Evolutionary conservation across 106 monocot species (phyloP).

Genomic region (Dioscorea alata): DNA sequence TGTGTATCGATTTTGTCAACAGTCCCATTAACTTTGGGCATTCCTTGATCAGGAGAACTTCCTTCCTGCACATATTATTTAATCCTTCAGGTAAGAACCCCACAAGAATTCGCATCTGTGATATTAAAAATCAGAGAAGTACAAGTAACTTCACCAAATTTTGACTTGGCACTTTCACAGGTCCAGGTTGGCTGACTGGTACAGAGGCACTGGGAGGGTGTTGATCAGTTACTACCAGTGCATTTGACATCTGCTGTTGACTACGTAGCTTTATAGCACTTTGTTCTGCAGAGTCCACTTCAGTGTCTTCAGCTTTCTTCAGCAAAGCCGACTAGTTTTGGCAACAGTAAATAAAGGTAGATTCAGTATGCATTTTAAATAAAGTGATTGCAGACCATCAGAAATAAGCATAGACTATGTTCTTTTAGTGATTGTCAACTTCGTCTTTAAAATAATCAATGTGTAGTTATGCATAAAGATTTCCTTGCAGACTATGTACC

Average conservation of each 20-base stretch:
- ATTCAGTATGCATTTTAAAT: not conserved
- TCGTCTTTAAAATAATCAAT: not conserved
- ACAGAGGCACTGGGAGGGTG: slow-evolving; percentile 61
- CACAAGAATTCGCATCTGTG: not conserved
- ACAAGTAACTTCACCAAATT: slow-evolving; percentile 40
- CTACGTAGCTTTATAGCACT: slow-evolving; percentile 89
- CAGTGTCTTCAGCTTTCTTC: slow-evolving; percentile 88
- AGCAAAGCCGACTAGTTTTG: slow-evolving; percentile 71
- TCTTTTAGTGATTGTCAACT: too few relatives aligned
- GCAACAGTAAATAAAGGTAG: slow-evolving; percentile 2
- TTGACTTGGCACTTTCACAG: slow-evolving; percentile 70
- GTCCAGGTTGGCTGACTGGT: slow-evolving; percentile 54
- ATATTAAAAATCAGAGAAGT: not conserved
- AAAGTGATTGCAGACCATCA: not conserved
- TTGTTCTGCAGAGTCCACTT: slow-evolving; percentile 95
- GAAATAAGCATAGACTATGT: not conserved
- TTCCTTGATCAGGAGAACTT: slow-evolving; percentile 32
- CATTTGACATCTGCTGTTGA: slow-evolving; percentile 93
- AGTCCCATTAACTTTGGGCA: slow-evolving; percentile 48
- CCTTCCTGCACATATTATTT: slow-evolving; percentile 47
- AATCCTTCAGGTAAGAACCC: slow-evolving; percentile 1
- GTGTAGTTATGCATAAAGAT: not conserved
- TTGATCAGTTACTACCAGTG: slow-evolving; percentile 79
- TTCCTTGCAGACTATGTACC: slow-evolving; percentile 25
- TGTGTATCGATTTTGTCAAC: slow-evolving; percentile 41